Conservation (phyloP, 768 basidiomycete genomes). For the Dictyophora rubrovolvata region DNA sequence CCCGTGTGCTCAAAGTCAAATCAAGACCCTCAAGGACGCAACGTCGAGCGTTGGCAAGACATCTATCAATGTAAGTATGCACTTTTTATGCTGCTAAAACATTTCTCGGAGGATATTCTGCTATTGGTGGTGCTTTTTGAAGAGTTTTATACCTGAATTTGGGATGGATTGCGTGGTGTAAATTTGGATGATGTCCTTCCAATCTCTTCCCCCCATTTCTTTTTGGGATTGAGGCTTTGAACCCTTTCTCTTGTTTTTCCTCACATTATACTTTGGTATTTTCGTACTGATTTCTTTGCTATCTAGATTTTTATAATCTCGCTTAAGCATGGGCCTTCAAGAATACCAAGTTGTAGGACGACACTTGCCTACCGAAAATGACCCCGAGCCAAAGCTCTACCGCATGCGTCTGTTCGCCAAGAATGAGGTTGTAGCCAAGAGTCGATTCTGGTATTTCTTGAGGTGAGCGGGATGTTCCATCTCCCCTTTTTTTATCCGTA, state of each 20-base stretch:
- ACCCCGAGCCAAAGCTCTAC: conserved; percentile 96
- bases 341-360: conserved; percentile 98
- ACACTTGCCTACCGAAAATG: conserved; percentile 87
- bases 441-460: conserved; percentile 99
- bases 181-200: neutral
- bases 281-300: neutral
- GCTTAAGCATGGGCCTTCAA: conserved; percentile 66
- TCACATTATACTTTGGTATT: neutral
- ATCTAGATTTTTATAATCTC: neutral
- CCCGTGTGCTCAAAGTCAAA: neutral
- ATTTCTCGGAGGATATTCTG: neutral
- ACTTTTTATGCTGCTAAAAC: neutral
- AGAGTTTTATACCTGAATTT: neutral
- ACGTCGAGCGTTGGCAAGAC: neutral
- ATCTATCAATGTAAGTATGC: neutral
- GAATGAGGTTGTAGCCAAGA: conserved; percentile 98
- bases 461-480: conserved; percentile 37
- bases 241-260: neutral
- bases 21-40: neutral
- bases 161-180: neutral
- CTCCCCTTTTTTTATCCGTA: too few species aligned
- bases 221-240: neutral
- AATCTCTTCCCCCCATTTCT: neutral
- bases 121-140: neutral
- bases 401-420: conserved; percentile 99